Conservation (phyloP, 1,284 basidiomycete genomes). For the Microbotryum intermedium region DNA sequence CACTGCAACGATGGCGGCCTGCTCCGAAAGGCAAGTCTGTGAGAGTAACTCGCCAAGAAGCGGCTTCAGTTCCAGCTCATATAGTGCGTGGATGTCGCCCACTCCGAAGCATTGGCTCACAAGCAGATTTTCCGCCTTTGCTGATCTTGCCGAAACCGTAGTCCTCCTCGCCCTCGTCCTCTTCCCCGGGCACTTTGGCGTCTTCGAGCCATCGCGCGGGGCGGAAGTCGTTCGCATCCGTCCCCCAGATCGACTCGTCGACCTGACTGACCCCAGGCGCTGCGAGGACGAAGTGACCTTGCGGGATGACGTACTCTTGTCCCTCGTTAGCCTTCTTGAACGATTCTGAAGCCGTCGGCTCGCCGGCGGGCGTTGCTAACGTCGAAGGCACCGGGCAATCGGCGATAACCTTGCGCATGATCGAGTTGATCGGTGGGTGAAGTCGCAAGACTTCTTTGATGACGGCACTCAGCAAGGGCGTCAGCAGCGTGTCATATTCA, state of each 20-base stretch:
- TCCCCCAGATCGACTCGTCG: conserved; percentile 73
- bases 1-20: conserved; percentile 77
- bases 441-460: conserved; percentile 45
- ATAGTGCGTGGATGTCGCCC: background rate
- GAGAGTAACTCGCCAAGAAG: too few species aligned
- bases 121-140: conserved; percentile 45
- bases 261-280: conserved; percentile 81
- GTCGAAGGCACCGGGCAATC: conserved; percentile 75
- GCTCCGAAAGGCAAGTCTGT: conserved; percentile 78
- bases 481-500: conserved; percentile 76
- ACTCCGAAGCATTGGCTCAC: conserved; percentile 13
- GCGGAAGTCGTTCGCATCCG: conserved; percentile 61
- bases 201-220: conserved; percentile 77
- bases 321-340: conserved; percentile 44
- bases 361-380: conserved; percentile 59
- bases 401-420: conserved; percentile 72
- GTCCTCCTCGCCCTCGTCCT: conserved; percentile 71
- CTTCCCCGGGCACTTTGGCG: conserved; percentile 61
- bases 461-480: conserved; percentile 72
- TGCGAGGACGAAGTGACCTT: conserved; percentile 84
- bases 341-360: conserved; percentile 15
- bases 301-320: conserved; percentile 70
- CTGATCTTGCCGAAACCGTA: conserved; percentile 74
- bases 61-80: too few species aligned
- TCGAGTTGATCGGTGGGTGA: conserved; percentile 80